Conservation (phyloP, 2,329 filamentous ascomycete species). For the Trichophyton schoenleinii region DNA sequence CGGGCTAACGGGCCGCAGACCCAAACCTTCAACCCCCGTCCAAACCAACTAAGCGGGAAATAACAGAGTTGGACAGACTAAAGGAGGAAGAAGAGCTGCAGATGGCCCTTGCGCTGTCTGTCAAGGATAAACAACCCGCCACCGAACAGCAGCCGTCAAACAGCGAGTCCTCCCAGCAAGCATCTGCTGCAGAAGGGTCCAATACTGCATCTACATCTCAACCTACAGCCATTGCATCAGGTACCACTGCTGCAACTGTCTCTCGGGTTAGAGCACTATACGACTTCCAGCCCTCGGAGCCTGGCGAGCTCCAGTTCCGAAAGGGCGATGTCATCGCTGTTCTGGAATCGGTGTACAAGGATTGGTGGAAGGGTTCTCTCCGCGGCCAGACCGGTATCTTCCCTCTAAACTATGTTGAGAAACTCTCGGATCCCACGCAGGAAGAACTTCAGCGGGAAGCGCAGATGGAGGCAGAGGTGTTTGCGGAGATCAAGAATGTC, state of each 20-base stretch:
- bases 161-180: conserved; percentile 25
- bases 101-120: conserved; percentile 82
- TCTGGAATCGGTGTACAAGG: conserved; percentile 94
- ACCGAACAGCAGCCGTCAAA: conserved; percentile 23
- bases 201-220: conserved; percentile 33
- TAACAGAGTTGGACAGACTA: conserved; percentile 77
- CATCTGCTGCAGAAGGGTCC: conserved; percentile 24
- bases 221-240: conserved; percentile 48
- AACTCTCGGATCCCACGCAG: conserved; percentile 82
- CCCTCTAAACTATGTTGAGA: conserved; percentile 96
- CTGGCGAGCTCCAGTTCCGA: conserved; percentile 88
- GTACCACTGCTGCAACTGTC: conserved; percentile 90
- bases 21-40: conserved; percentile 83
- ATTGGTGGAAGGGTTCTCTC: conserved; percentile 97
- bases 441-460: conserved; percentile 92
- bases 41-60: conserved; percentile 81
- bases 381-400: conserved; percentile 95
- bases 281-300: conserved; percentile 88
- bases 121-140: conserved; percentile 66
- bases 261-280: conserved; percentile 87
- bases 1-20: conserved; percentile 42
- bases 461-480: conserved; percentile 79
- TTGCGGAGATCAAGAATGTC: conserved; percentile 64
- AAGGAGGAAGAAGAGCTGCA: conserved; percentile 97
- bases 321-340: conserved; percentile 97